Base-by-base conservation (phyloP, 495 filamentous ascomycete species). In the Bacidia rubella region DNA sequence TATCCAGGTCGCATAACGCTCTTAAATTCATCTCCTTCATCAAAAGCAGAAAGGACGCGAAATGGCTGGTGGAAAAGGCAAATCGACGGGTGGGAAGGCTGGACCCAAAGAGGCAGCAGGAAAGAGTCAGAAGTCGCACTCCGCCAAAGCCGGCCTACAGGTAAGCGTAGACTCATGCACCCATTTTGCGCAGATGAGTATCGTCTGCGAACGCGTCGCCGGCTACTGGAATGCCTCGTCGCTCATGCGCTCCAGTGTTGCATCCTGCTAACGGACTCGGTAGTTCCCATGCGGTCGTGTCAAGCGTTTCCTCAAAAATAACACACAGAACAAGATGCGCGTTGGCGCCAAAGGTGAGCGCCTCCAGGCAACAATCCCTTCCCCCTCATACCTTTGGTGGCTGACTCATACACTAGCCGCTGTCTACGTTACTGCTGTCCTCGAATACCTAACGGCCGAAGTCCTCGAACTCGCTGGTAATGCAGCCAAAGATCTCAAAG, bases 261-360 rank as follows among this genome's bases (percentile, higher is more conserved):
- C 15, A 35, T 35, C 29, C 7, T 57, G 45, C 70, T 73, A 61
- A 78, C 59, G 39, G 19, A 47, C 23, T 49, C 22, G 58, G 54
- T 66, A 98, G 93, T 98, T 98, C 73, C 92, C 92, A 39, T 98
- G 92, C 66, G 92, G 92, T 71, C 93, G 92, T 83, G 90, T 98
- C 65, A 98, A 98, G 82, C 90, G 92, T 73, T 95, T 96, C 75
- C 74, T 98, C 65, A 96, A 96, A 79, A 92, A 92, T 70, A 95
- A 95, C 72, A 97, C 92, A 22, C 92, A 96, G 62, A 93, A 95
- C 71, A 97, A 97, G 78, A 97, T 96, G 88, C 90, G 92, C 73
- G 93, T 98, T 59, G 93, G 92, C 62, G 92, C 92, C 60, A 98
- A 98, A 75, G 78, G 78, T 82, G 69, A 24, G 65, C 56, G 3